Evolutionary conservation across 192 early-diverging fungal species (phyloP).

Genomic region (Entrophospora sp.): DNA sequence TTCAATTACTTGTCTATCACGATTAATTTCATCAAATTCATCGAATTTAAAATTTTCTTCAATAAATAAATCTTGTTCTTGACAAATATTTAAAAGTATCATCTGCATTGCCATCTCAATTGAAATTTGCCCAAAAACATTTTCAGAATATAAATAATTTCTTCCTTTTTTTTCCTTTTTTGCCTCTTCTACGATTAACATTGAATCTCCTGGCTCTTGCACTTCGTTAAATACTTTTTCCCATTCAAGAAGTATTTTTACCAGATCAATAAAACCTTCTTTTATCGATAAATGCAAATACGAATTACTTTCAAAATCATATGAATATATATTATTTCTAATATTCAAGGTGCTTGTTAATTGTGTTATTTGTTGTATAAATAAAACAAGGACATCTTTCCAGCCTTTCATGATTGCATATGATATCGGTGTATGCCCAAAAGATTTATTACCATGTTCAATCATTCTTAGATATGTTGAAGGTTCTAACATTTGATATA

Average conservation of each 20-base stretch:
- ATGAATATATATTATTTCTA: neutral
- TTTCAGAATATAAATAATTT: neutral
- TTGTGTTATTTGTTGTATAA: neutral
- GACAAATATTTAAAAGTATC: neutral
- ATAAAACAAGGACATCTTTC: neutral
- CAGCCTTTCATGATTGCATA: neutral
- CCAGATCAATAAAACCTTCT: neutral
- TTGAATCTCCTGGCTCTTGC: too few relatives aligned
- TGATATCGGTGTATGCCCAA: neutral
- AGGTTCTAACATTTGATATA: neutral
- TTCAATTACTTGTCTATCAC: too few relatives aligned
- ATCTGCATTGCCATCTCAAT: neutral
- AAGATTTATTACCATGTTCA: neutral
- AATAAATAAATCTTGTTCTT: too few relatives aligned
- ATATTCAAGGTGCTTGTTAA: too few relatives aligned
- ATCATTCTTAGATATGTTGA: neutral
- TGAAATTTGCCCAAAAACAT: neutral
- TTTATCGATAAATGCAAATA: slow-evolving; percentile 6
- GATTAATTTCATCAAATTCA: too few relatives aligned
- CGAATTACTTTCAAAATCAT: neutral
- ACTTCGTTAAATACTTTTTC: too few relatives aligned
- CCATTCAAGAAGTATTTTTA: neutral
- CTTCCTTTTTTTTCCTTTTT: neutral
- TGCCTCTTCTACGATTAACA: neutral
- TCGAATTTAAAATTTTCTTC: too few relatives aligned